Conservation (phyloP, 1,284 basidiomycete species). For the Naganishia liquefaciens region DNA sequence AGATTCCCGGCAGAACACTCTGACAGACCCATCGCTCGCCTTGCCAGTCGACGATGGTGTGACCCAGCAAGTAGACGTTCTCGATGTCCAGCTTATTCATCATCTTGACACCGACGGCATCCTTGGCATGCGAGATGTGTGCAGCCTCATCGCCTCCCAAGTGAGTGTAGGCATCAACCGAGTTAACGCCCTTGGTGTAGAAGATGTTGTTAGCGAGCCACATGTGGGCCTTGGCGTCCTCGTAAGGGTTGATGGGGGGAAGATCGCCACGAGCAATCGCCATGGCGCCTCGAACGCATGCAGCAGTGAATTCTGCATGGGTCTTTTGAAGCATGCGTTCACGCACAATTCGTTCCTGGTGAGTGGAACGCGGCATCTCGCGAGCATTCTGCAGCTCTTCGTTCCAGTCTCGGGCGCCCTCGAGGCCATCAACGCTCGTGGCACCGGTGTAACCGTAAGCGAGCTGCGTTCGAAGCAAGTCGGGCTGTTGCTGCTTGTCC, state of each 20-base stretch:
- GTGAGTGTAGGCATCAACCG: slow-evolving; percentile 59
- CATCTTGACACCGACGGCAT: slow-evolving; percentile 58
- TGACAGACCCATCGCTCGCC: slow-evolving; percentile 64
- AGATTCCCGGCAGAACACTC: slow-evolving; percentile 61
- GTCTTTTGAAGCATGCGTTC: slow-evolving; percentile 60
- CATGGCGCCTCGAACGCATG: slow-evolving; percentile 58
- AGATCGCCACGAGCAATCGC: slow-evolving; percentile 59
- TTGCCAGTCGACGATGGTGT: slow-evolving; percentile 61
- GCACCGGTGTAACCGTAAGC: slow-evolving; percentile 61
- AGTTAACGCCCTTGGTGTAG: slow-evolving; percentile 61
- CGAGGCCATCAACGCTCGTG: slow-evolving; percentile 57
- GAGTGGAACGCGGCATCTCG: slow-evolving; percentile 57
- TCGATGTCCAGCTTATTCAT: slow-evolving; percentile 66
- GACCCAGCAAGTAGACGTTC: slow-evolving; percentile 75
- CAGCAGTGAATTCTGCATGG: slow-evolving; percentile 59
- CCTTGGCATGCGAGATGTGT: slow-evolving; percentile 61
- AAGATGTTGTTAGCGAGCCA: slow-evolving; percentile 62
- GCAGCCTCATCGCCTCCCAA: slow-evolving; percentile 62
- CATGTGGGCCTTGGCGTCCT: slow-evolving; percentile 59
- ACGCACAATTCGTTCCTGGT: slow-evolving; percentile 59
- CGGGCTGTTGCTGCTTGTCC: slow-evolving; percentile 52
- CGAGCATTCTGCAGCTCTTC: slow-evolving; percentile 61
- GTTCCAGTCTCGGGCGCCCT: slow-evolving; percentile 62
- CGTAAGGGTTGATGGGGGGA: slow-evolving; percentile 61
- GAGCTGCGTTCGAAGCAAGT: slow-evolving; percentile 59